These are phyloP conservation scores for Diddensiella santjacobensis DNA, from an alignment of 805 yeast genomes.

Conservation along the genomic window DNA sequence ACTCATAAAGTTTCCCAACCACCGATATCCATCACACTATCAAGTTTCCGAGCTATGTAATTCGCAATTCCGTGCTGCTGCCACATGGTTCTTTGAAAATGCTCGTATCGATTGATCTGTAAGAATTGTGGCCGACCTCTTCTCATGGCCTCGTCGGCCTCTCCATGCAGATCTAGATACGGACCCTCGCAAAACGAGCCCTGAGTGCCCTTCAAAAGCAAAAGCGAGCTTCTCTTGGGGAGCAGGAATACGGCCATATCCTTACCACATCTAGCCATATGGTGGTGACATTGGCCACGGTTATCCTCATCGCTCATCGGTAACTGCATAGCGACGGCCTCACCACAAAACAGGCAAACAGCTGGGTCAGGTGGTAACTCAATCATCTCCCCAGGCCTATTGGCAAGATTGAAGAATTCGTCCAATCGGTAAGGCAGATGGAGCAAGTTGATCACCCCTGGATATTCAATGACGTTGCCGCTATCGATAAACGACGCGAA, in stretches of 20 bases:
- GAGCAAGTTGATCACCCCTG: conserved; percentile 59
- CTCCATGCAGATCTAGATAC: conserved; percentile 82
- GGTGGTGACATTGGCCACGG: conserved; percentile 75
- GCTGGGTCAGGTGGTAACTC: conserved; percentile 62
- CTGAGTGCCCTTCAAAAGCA: conserved; percentile 64
- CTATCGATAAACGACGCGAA: not conserved
- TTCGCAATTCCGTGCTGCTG: conserved; percentile 75
- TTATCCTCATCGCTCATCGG: conserved; percentile 43
- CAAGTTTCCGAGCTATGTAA: conserved; percentile 72
- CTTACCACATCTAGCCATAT: conserved; percentile 52
- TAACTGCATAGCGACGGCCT: conserved; percentile 62
- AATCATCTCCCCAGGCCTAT: not conserved
- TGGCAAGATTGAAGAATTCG: conserved; percentile 51
- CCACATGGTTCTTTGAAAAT: conserved; percentile 66
- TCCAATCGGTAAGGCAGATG: conserved; percentile 66
- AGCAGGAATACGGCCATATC: conserved; percentile 68
- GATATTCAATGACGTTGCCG: conserved; percentile 46
- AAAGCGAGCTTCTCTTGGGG: conserved; percentile 62
- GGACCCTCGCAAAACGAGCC: conserved; percentile 88
- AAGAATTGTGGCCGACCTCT: conserved; percentile 70
- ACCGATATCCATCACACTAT: conserved; percentile 76
- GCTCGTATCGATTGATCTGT: conserved; percentile 57
- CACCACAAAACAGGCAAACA: conserved; percentile 79
- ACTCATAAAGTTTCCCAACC: conserved; percentile 88
- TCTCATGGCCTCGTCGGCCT: conserved; percentile 65